Evolutionary conservation across 148 eudicot genomes (phyloP), one percentile per base, ranked within the genome.

Genomic region (Vaccinium vitisidaea): DNA sequence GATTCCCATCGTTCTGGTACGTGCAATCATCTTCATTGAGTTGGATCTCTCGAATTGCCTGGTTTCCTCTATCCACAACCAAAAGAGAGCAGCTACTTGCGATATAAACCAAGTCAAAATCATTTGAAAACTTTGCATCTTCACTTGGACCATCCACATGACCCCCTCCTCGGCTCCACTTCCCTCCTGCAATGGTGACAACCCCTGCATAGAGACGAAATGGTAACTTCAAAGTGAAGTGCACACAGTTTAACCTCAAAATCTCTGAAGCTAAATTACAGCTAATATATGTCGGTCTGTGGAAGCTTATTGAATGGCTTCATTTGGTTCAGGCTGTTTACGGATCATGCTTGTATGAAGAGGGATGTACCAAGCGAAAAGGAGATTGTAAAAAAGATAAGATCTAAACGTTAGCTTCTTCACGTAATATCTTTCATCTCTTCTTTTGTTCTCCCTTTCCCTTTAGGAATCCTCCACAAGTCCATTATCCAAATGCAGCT

Each of bases 121-220:
- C 98, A 81, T 94, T 88, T 9, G 98, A 95, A 75, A 95, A 89
- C 84, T 88, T 90, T 18, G 93, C 93, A 84, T 95, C 94, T 86
- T 94, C 97, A 83, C 94, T 92, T 58, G 91, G 92, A 36, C 98
- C 95, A 84, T 93, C 95, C 19, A 90, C 88, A 77, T 91, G 98
- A 56, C 91, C 90, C 14, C 91, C 93, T 87, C 93, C 94, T 80
- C 89, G 86, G 70, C 90, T 89, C 90, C 90, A 52, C 52, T 88
- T 94, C 46, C 98, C 98, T 84, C 98, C 98, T 12, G 98, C 98
- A 78, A 95, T 93, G 3, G 98, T 95, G 3, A 95, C 95, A 84
- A 95, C 93, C 71, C 97, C 98, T 95, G 91, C 85, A 85, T 8
- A 85, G 73, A 85, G 8, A 84, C 1, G 46, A 83, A 67, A 81